These are phyloP conservation scores for Neurospora sp. DNA, from an alignment of 495 filamentous ascomycete genomes.

Conservation along the genomic window DNA sequence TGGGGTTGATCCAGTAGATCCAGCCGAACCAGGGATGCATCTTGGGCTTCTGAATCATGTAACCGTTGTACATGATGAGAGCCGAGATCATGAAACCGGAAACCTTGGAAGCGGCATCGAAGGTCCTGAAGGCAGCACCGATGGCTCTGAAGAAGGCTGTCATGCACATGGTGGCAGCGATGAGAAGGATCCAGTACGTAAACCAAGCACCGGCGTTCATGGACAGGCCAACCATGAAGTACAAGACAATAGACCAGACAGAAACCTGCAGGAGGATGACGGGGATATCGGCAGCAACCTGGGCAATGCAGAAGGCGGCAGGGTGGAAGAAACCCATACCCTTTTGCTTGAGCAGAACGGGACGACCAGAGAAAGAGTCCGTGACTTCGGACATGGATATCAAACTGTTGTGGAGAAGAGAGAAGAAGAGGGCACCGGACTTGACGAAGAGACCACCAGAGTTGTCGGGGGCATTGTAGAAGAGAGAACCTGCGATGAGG, in stretches of 20 bases:
- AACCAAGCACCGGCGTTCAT: slow-evolving; percentile 70
- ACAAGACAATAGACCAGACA: slow-evolving; percentile 64
- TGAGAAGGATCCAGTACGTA: slow-evolving; percentile 52
- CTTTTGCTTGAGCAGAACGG: slow-evolving; percentile 76
- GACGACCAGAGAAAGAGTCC: slow-evolving; percentile 55
- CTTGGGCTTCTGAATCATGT: slow-evolving; percentile 55
- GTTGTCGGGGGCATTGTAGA: slow-evolving; percentile 59
- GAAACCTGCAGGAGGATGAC: slow-evolving; percentile 59
- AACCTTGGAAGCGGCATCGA: slow-evolving; percentile 46
- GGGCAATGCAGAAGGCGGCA: slow-evolving; percentile 65
- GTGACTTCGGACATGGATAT: slow-evolving; percentile 72
- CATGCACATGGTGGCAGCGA: slow-evolving; percentile 50
- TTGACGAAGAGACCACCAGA: slow-evolving; percentile 41
- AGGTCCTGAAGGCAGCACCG: slow-evolving; percentile 50
- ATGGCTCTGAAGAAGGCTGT: slow-evolving; percentile 63
- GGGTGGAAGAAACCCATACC: slow-evolving; percentile 74
- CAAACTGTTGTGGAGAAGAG: slow-evolving; percentile 69
- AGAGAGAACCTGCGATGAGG: slow-evolving; percentile 65
- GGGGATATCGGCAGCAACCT: slow-evolving; percentile 69
- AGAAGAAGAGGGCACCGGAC: slow-evolving; percentile 55
- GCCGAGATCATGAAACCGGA: slow-evolving; percentile 50
- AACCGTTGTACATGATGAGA: slow-evolving; percentile 65
- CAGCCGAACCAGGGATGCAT: slow-evolving; percentile 73
- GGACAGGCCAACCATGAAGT: slow-evolving; percentile 62
- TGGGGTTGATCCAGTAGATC: slow-evolving; percentile 66